phyloP scores from a whole-genome alignment of 352 stramenopile genomes.

The Phytophthora crassamura region DNA sequence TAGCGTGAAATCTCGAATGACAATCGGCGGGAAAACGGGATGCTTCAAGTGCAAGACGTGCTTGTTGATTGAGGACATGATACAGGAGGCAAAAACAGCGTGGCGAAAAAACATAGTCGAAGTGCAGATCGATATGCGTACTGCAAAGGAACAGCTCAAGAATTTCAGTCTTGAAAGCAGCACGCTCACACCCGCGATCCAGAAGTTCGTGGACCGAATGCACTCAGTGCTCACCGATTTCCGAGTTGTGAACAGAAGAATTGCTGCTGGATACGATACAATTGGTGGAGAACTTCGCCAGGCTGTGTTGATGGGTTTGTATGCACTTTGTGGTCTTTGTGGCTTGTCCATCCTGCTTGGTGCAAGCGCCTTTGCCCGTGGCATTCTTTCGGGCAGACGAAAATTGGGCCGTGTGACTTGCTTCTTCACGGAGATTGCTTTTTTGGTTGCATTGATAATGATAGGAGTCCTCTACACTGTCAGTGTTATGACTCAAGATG shows the following conservation, averaged over 20 bases:
- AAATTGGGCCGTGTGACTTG: conserved; percentile 42
- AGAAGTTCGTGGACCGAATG: conserved; percentile 38
- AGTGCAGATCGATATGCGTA: conserved; percentile 62
- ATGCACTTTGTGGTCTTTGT: conserved; percentile 39
- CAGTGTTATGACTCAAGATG: conserved; percentile 56
- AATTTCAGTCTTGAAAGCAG: conserved; percentile 33
- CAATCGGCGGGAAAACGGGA: conserved; percentile 50
- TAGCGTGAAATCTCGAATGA: conserved; percentile 61
- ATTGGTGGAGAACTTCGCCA: conserved; percentile 38
- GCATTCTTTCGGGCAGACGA: conserved; percentile 51
- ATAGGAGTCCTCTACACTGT: conserved; percentile 59
- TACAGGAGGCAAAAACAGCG: conserved; percentile 38
- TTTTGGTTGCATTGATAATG: conserved; percentile 50
- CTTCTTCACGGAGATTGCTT: conserved; percentile 53
- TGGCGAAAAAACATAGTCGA: conserved; percentile 58
- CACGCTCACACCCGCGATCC: conserved; percentile 40
- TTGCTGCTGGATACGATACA: conserved; percentile 35
- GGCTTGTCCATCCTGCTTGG: conserved; percentile 37
- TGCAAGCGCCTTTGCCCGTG: conserved; percentile 40
- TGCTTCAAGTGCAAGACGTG: conserved; percentile 77
- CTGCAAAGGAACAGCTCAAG: conserved; percentile 49
- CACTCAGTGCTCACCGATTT: conserved; percentile 38
- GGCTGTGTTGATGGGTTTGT: conserved; percentile 41
- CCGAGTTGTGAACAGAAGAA: neutral
- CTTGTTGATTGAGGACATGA: conserved; percentile 37